Conservation (phyloP, 148 eudicot genomes). For the Linanthus parryae region DNA sequence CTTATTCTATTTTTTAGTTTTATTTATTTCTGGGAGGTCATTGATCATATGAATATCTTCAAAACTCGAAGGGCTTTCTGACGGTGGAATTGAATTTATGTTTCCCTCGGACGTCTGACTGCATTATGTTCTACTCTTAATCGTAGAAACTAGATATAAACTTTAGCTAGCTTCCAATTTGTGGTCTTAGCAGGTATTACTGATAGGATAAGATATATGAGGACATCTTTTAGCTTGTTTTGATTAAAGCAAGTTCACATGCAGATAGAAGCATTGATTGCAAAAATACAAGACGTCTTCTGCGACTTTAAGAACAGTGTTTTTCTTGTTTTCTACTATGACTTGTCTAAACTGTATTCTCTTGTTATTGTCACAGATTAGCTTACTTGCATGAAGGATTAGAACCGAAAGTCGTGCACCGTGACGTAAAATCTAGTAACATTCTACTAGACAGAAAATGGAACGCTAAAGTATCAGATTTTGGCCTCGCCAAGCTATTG, state of each 20-base stretch:
- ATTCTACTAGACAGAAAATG: slow-evolving; percentile 80
- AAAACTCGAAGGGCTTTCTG: neutral
- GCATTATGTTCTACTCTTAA: no score
- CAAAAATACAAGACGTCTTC: no score
- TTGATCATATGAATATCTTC: no score
- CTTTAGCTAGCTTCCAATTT: no score
- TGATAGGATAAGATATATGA: neutral
- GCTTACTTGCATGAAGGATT: slow-evolving; percentile 95
- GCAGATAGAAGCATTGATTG: no score
- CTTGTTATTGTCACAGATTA: slow-evolving; percentile 35
- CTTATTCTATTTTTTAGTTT: no score
- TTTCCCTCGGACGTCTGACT: no score
- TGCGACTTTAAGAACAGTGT: neutral
- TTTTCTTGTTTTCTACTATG: neutral
- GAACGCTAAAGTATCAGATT: slow-evolving; percentile 91
- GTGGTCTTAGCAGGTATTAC: neutral
- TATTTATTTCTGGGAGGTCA: no score
- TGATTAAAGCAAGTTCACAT: neutral
- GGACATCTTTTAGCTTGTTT: neutral
- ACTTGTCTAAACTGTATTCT: neutral
- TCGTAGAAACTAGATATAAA: no score
- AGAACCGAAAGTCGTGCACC: slow-evolving; percentile 97
- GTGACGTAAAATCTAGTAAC: slow-evolving; percentile 95
- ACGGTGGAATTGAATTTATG: neutral
- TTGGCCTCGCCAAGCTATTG: slow-evolving; percentile 90